Evolutionary conservation across 176 grass and related monocot genomes (phyloP), one percentile per base, ranked within the genome.

Genomic region (Lolium rigidum): DNA sequence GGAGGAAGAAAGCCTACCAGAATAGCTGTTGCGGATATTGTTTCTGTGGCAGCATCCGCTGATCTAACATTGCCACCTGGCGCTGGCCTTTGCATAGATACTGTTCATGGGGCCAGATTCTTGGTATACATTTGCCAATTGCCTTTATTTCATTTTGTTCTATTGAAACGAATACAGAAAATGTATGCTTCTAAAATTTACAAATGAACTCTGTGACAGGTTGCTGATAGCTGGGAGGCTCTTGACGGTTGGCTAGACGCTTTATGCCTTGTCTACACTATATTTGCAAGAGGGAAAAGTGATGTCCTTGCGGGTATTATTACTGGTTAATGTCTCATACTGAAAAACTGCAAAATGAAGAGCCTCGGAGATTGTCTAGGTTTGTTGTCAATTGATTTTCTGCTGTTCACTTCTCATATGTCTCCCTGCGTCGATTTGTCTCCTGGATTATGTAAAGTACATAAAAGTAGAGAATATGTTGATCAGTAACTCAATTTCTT

Each of bases 271-370:
- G 88, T 99, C 75, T 99, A 96, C 87, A 99, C 97, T 64, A 95
- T 96, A 63, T 96, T 91, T 83, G 90, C 97, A 15, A 99, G 89
- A 91, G 97, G 92, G 9, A 96, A 94, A 60, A 91, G 87, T 49
- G 97, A 96, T 70, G 90, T 99, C 52, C 94, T 99, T 82, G 97
- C 97, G 16, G 94, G 97, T 41, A 94, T 99, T 44, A 96, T 99
- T 78, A 99, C 97, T 54, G 94, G 94, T 66, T 99, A 84, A 91
- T 82, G 48, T 31, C 20, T 80, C 76, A 51, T 48, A 15, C 49
- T 77, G 68, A 3, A 55, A 64, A 63, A 58, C 38, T 67, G 49
- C 61, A 56, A 51, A 47, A 37, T 3, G 75, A 47, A 22, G 60
- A 81, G 60, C n/a, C 8, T 6, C n/a, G 49, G 48, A 87, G 59